phyloP scores from a whole-genome alignment of 345 rosid species.

The Raphanus raphanistrum region DNA sequence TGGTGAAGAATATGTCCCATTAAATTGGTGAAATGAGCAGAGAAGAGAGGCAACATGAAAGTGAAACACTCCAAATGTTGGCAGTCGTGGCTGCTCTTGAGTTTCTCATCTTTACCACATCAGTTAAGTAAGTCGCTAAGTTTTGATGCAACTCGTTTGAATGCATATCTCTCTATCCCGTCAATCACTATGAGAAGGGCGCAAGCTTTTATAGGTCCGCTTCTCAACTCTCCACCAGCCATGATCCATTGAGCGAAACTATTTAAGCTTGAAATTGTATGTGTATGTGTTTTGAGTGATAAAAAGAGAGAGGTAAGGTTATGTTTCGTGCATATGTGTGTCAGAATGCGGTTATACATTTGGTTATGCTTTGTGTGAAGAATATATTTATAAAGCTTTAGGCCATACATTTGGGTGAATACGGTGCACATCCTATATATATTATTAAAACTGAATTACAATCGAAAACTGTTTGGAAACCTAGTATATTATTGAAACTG shows the following conservation, averaged over 20 bases:
- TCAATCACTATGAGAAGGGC: neutral
- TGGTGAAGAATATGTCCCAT: no score
- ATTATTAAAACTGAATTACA: no score
- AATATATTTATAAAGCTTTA: neutral
- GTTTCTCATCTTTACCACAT: neutral
- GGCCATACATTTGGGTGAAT: neutral
- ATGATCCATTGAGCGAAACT: no score
- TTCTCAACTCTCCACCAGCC: neutral
- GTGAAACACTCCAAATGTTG: neutral
- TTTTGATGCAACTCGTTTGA: neutral
- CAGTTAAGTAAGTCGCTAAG: neutral
- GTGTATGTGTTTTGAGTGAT: neutral
- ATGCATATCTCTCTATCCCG: neutral
- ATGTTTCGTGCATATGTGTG: neutral
- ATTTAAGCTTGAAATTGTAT: neutral
- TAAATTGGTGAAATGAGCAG: no score
- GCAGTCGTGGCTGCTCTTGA: neutral
- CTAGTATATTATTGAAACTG: no score
- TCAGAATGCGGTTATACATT: neutral
- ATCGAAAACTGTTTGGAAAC: no score
- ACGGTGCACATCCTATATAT: no score
- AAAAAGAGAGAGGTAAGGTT: neutral
- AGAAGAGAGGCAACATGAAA: no score
- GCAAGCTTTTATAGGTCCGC: neutral
- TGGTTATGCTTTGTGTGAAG: neutral